Percentiles rank a stretch among this genome's conserved stretches.
Conservation (phyloP, 2,329 filamentous ascomycete species). For the Zymoseptoria brevis region DNA sequence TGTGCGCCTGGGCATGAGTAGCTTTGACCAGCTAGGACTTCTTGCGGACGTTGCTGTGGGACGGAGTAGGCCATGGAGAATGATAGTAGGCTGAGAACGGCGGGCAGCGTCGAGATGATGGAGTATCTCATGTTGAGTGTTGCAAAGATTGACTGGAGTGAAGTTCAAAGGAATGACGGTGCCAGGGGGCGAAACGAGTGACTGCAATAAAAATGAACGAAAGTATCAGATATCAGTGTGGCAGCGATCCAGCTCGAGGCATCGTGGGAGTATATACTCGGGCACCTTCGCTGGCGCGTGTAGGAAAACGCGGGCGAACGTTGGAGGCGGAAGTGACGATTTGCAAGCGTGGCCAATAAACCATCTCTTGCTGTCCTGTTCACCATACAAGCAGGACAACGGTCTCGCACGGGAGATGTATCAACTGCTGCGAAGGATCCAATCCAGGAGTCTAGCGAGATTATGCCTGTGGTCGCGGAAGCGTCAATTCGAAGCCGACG, state of each 20-base stretch:
- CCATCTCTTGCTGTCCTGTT: neutral
- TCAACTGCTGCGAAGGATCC: neutral
- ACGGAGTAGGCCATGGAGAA: neutral
- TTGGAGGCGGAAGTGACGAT: neutral
- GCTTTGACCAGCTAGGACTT: neutral
- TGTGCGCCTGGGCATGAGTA: neutral
- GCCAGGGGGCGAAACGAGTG: neutral
- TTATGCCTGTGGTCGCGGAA: neutral
- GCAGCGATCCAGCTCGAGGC: neutral
- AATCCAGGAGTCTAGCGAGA: neutral
- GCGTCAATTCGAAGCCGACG: neutral
- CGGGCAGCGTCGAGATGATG: neutral
- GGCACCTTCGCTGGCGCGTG: neutral
- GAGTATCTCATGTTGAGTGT: neutral
- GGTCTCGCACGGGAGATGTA: neutral
- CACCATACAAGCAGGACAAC: neutral
- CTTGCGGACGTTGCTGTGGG: neutral
- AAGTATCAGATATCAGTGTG: neutral
- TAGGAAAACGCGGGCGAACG: neutral
- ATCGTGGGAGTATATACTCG: neutral
- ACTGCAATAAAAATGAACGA: neutral
- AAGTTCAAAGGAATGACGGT: neutral
- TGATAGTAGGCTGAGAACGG: neutral
- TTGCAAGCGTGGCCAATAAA: neutral
- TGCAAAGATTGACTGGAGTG: neutral